Conservation (phyloP, 805 yeast genomes). For the Hanseniaspora guilliermondii region DNA sequence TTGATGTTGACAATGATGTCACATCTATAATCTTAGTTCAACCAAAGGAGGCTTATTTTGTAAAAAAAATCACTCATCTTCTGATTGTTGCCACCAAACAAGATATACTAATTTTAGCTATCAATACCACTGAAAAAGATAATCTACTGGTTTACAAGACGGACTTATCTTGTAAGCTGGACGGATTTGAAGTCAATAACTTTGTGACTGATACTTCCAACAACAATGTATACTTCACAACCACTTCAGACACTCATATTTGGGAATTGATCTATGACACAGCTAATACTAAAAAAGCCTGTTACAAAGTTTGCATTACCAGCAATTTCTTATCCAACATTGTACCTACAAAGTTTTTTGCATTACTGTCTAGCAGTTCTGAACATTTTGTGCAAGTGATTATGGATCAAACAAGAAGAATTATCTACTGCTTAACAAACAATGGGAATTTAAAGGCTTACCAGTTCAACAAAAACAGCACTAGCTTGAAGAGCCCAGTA, state of each 20-base stretch:
- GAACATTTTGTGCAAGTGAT: conserved; percentile 41
- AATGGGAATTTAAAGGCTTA: conserved; percentile 73
- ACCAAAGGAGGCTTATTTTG: conserved; percentile 72
- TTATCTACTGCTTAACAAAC: conserved; percentile 71
- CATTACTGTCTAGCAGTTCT: conserved; percentile 20
- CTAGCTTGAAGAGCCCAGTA: conserved; percentile 32
- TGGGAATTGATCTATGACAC: conserved; percentile 83
- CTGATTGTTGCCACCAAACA: conserved; percentile 68
- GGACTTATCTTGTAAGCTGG: conserved; percentile 64
- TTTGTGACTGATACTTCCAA: conserved; percentile 49
- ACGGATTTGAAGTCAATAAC: conserved; percentile 60
- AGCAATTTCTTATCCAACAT: conserved; percentile 45
- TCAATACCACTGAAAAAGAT: conserved; percentile 35
- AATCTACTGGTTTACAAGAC: conserved; percentile 67
- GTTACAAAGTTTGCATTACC: conserved; percentile 74
- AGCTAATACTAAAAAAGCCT: conserved; percentile 65
- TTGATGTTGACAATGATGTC: conserved; percentile 68
- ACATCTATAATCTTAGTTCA: conserved; percentile 62
- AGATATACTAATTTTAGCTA: conserved; percentile 64
- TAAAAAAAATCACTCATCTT: conserved; percentile 59
- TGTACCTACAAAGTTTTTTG: conserved; percentile 33
- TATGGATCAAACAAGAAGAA: conserved; percentile 64
- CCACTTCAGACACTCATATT: conserved; percentile 60
- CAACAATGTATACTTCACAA: conserved; percentile 73
- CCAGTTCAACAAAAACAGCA: conserved; percentile 35